These are phyloP conservation scores for Colletotrichum endophyticum DNA, from an alignment of 2,329 filamentous ascomycete species.

Conservation along the genomic window DNA sequence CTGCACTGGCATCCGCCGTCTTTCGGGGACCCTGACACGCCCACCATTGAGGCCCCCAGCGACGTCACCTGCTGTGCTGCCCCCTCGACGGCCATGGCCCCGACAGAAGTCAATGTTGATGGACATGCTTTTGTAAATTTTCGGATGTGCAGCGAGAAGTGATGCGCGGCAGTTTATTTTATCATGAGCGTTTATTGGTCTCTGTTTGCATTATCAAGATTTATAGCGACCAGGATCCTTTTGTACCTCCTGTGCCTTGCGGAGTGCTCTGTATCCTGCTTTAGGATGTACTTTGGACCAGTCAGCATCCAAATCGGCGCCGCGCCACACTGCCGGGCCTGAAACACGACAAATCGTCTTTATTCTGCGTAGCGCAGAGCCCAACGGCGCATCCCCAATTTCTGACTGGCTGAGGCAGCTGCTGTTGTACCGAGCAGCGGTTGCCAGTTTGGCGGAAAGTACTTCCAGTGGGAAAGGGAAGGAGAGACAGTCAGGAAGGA, in stretches of 20 bases:
- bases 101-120: not conserved
- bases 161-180: not conserved
- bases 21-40: constrained; percentile 2
- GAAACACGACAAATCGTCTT: constrained; percentile 7
- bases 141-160: not conserved
- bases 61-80: constrained; percentile 6
- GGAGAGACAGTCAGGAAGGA: not conserved
- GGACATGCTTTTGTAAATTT: not conserved
- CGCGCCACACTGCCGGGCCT: constrained; percentile 2
- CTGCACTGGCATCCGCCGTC: constrained; percentile 11
- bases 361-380: not conserved
- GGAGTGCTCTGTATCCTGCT: not conserved
- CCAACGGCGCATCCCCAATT: not conserved
- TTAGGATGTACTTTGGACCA: not conserved
- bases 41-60: constrained; percentile 4
- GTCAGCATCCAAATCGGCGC: not conserved
- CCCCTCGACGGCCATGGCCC: not conserved
- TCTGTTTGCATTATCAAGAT: not conserved
- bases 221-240: not conserved
- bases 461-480: not conserved
- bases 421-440: not conserved
- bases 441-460: not conserved
- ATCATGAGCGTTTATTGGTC: not conserved
- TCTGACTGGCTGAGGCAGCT: not conserved
- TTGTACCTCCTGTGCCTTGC: not conserved